A percentile compares a stretch with the other conserved stretches of the same genome.
These are phyloP conservation scores for Bauhinia variegata DNA, from an alignment of 306 rosid species.

Conservation along the genomic window DNA sequence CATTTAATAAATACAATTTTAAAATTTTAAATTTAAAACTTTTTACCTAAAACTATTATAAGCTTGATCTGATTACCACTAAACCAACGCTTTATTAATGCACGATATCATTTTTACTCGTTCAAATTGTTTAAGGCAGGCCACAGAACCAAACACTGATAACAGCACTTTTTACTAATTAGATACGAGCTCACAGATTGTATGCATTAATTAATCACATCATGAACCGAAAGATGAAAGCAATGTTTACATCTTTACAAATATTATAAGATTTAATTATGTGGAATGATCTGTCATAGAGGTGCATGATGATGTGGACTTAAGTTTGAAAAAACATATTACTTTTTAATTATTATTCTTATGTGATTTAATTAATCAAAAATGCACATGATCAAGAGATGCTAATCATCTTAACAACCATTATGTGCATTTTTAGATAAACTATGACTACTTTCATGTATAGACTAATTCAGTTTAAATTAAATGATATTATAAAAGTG, in stretches of 20 bases:
- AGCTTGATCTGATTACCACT: no score
- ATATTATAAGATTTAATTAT: conserved; percentile 26
- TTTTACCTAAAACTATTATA: no score
- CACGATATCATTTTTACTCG: conserved; percentile 34
- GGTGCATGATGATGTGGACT: conserved; percentile 29
- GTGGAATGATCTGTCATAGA: conserved; percentile 26
- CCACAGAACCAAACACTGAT: conserved; percentile 28
- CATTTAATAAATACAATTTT: no score
- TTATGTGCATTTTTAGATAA: no score
- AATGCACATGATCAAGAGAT: not conserved
- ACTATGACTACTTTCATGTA: no score
- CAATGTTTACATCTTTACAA: conserved; percentile 6
- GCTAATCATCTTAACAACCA: no score
- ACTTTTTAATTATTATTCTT: not conserved
- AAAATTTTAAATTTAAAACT: no score
- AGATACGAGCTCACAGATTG: conserved; percentile 11
- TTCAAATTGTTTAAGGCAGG: conserved; percentile 33
- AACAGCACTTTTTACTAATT: not conserved
- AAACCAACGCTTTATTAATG: no score
- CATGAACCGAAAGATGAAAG: conserved; percentile 32
- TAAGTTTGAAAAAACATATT: not conserved
- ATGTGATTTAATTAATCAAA: not conserved
- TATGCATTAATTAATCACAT: conserved; percentile 1
- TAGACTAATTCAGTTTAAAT: no score
- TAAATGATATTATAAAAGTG: no score